Conservation (phyloP, 2,329 filamentous ascomycete species). For the Colletotrichum siamense region DNA sequence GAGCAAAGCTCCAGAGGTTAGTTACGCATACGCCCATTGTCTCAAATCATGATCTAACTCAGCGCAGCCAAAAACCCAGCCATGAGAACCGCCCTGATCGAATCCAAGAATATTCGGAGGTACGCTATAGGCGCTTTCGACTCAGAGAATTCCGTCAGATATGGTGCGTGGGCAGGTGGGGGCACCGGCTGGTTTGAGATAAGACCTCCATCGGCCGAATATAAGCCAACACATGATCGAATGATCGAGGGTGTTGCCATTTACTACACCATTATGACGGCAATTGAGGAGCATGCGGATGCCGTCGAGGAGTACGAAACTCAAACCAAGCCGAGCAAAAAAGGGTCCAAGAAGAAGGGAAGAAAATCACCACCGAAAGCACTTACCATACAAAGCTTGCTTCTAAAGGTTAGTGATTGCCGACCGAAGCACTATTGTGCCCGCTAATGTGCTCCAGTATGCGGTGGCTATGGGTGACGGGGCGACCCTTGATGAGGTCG, state of each 20-base stretch:
- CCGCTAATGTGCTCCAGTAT: conserved; percentile 43
- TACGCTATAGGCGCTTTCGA: conserved; percentile 60
- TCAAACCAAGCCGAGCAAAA: conserved; percentile 35
- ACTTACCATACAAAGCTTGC: conserved; percentile 19
- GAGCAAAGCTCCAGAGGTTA: conserved; percentile 49
- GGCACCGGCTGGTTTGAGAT: conserved; percentile 74
- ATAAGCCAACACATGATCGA: conserved; percentile 59
- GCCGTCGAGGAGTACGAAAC: background rate
- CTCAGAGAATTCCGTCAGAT: conserved; percentile 38
- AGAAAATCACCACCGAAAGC: background rate
- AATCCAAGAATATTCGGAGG: conserved; percentile 53
- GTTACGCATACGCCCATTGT: conserved; percentile 22
- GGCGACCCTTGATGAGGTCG: conserved; percentile 53
- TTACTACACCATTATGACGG: conserved; percentile 67
- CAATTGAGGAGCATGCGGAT: conserved; percentile 48
- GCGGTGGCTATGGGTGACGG: conserved; percentile 59
- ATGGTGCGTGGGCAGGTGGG: conserved; percentile 71
- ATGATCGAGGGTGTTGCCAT: conserved; percentile 69
- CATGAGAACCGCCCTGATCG: conserved; percentile 46
- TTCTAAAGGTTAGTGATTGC: conserved; percentile 37
- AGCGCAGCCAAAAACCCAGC: conserved; percentile 37
- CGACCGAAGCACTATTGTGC: background rate
- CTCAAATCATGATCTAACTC: background rate
- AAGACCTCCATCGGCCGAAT: conserved; percentile 57
- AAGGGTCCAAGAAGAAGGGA: conserved; percentile 34